Percentiles rank a stretch among this genome's conserved stretches.
Evolutionary conservation across 306 rosid genomes (phyloP).

Genomic region (Lathyrus sativus): DNA sequence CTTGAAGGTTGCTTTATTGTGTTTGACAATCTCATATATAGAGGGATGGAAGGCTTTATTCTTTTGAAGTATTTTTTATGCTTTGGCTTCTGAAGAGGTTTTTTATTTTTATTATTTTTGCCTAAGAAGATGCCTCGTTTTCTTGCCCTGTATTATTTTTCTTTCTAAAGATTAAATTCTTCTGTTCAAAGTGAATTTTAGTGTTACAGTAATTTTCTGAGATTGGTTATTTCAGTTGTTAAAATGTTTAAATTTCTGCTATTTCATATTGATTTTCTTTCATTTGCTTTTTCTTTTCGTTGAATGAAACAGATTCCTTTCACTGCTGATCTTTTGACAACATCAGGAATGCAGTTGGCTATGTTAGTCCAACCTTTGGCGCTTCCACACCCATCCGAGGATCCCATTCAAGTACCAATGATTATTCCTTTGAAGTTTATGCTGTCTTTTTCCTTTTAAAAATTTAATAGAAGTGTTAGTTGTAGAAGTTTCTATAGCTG

Average conservation of each 20-base stretch:
- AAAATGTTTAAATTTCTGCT: slow-evolving; percentile 27
- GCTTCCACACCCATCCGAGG: slow-evolving; percentile 96
- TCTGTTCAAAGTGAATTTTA: slow-evolving; percentile 31
- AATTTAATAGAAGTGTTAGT: slow-evolving; percentile 21
- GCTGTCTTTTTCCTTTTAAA: slow-evolving; percentile 13
- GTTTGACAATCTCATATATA: slow-evolving; percentile 13
- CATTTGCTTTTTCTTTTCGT: slow-evolving; percentile 35
- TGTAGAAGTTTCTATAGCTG: slow-evolving; percentile 24
- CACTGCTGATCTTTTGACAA: slow-evolving; percentile 85
- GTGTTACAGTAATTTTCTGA: slow-evolving; percentile 26
- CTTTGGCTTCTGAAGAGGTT: slow-evolving; percentile 23
- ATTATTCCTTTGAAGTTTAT: slow-evolving; percentile 28
- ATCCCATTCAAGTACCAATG: slow-evolving; percentile 78
- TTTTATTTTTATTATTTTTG: not conserved
- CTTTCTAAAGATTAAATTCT: slow-evolving; percentile 7
- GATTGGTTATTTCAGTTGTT: slow-evolving; percentile 21
- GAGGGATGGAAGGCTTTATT: slow-evolving; percentile 1
- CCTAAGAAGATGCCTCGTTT: not conserved
- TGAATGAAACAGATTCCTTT: slow-evolving; percentile 72
- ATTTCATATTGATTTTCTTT: slow-evolving; percentile 33
- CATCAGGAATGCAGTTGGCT: slow-evolving; percentile 98
- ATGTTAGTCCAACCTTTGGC: slow-evolving; percentile 95
- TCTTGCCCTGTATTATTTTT: slow-evolving; percentile 20
- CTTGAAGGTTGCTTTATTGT: slow-evolving; percentile 12
- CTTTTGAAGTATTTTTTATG: slow-evolving; percentile 32